phyloP scores from a whole-genome alignment of 2,329 filamentous ascomycete species.

The Beauveria varroae region DNA sequence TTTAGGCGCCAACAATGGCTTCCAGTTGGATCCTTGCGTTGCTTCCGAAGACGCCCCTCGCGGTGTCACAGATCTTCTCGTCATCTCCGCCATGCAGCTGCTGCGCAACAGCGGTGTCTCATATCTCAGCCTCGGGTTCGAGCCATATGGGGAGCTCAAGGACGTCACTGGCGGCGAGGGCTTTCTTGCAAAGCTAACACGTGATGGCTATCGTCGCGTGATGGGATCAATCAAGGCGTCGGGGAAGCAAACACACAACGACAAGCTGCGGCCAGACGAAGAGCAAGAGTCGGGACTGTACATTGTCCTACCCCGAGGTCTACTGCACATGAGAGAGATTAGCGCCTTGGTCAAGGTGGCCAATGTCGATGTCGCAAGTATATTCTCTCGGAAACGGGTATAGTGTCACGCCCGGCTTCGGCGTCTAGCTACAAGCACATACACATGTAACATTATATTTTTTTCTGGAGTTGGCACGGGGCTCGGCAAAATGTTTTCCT shows the following conservation, averaged over 20 bases:
- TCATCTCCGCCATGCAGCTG: slow-evolving; percentile 16
- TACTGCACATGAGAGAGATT: slow-evolving; percentile 13
- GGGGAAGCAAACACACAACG: slow-evolving; percentile 16
- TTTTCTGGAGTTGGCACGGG: not conserved
- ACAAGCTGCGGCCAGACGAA: slow-evolving; percentile 17
- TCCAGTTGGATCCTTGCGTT: slow-evolving; percentile 18
- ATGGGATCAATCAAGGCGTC: slow-evolving; percentile 15
- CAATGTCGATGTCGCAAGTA: slow-evolving; percentile 9
- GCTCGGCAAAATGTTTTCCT: not conserved
- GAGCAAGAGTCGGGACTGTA: slow-evolving; percentile 13
- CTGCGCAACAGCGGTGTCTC: slow-evolving; percentile 14
- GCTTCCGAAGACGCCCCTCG: slow-evolving; percentile 18
- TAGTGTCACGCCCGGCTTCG: not conserved
- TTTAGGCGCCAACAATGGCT: slow-evolving; percentile 15
- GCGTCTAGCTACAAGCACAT: not conserved
- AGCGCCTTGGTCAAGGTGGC: slow-evolving; percentile 16
- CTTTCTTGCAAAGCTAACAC: slow-evolving; percentile 7
- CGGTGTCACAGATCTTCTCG: slow-evolving; percentile 19
- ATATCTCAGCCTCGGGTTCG: slow-evolving; percentile 17
- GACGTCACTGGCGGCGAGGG: slow-evolving; percentile 3
- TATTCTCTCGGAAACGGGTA: slow-evolving; percentile 1
- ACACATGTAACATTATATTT: not conserved
- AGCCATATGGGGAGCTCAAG: slow-evolving; percentile 13
- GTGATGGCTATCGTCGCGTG: slow-evolving; percentile 13
- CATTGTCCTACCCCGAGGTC: slow-evolving; percentile 14